phyloP scores from a whole-genome alignment of 345 rosid species.

The Lumnitzera racemosa region DNA sequence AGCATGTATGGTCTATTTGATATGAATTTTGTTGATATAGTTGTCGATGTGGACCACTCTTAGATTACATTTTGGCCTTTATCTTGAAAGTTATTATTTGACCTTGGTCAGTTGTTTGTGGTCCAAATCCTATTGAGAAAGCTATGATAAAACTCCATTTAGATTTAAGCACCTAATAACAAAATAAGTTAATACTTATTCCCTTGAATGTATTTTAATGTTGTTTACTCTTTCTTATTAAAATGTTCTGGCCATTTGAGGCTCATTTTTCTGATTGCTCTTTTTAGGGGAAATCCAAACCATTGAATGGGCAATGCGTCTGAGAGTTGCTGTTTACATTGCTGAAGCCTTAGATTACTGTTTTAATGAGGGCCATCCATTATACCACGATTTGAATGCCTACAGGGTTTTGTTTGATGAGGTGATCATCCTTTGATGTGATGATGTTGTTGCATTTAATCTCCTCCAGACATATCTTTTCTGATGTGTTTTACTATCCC shows the following conservation, averaged over 20 bases:
- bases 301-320: constrained; percentile 91
- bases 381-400: constrained; percentile 96
- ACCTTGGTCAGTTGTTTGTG: too few species aligned
- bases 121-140: background rate
- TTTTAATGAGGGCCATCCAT: constrained; percentile 62
- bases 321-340: constrained; percentile 79
- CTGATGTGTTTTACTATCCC: background rate
- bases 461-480: background rate
- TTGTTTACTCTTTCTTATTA: too few species aligned
- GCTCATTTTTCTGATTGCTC: constrained; percentile 14
- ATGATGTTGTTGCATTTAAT: background rate
- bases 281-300: constrained; percentile 92
- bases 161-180: too few species aligned
- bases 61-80: too few species aligned
- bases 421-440: constrained; percentile 33
- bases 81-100: too few species aligned
- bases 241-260: constrained; percentile 4
- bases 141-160: background rate
- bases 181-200: too few species aligned
- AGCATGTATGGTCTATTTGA: too few species aligned
- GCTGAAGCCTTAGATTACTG: constrained; percentile 95
- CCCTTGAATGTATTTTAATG: too few species aligned
- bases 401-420: constrained; percentile 96
- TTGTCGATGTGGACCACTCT: too few species aligned
- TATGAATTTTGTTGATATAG: too few species aligned